These are phyloP conservation scores for Poronia punctata DNA, from an alignment of 495 filamentous ascomycete species.

Conservation along the genomic window DNA sequence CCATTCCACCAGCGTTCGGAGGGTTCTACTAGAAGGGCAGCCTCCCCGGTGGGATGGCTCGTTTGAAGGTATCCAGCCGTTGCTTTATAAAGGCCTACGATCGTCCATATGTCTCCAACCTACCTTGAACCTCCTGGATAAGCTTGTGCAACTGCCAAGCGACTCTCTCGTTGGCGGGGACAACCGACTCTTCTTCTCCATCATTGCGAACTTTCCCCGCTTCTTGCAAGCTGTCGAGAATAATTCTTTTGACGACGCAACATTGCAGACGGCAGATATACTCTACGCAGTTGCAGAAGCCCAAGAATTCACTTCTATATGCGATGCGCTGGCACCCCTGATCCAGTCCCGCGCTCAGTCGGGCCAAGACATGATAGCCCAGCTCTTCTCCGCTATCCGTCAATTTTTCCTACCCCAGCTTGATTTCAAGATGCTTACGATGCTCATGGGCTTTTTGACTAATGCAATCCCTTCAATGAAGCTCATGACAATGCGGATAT, in stretches of 20 bases:
- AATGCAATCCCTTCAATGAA: conserved; percentile 87
- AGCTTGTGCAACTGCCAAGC: conserved; percentile 70
- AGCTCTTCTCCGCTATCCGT: conserved; percentile 68
- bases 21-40: conserved; percentile 64
- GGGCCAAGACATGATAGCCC: conserved; percentile 68
- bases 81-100: conserved; percentile 85
- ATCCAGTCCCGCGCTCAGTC: conserved; percentile 60
- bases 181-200: conserved; percentile 71
- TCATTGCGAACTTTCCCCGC: conserved; percentile 83
- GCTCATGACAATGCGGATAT: conserved; percentile 80
- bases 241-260: conserved; percentile 44
- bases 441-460: conserved; percentile 85
- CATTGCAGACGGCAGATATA: conserved; percentile 55
- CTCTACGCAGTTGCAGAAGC: conserved; percentile 66
- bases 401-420: conserved; percentile 74
- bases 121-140: conserved; percentile 71
- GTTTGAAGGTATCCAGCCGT: conserved; percentile 79
- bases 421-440: conserved; percentile 78
- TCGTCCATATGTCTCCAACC: conserved; percentile 74
- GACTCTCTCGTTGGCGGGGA: conserved; percentile 76
- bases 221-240: conserved; percentile 77
- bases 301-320: conserved; percentile 53
- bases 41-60: conserved; percentile 83
- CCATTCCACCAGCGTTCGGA: conserved; percentile 57
- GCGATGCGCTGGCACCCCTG: conserved; percentile 59